A percentile compares a stretch with the other conserved stretches of the same genome.
phyloP scores from a whole-genome alignment of 495 filamentous ascomycete species.

The Letharia columbiana region DNA sequence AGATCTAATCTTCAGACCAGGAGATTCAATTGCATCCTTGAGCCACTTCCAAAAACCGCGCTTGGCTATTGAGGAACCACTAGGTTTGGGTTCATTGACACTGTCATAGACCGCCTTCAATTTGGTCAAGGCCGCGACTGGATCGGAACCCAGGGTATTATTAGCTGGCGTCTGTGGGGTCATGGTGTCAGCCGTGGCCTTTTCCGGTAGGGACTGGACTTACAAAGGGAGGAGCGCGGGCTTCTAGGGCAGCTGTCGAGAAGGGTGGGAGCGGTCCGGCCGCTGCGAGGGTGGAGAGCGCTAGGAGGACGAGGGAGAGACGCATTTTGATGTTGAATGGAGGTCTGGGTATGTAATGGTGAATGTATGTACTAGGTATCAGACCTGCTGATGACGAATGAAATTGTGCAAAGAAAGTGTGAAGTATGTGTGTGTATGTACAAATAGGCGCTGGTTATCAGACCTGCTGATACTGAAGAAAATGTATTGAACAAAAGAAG shows the following conservation, averaged over 20 bases:
- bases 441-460: neutral
- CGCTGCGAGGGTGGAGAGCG: neutral
- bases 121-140: neutral
- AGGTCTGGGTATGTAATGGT: neutral
- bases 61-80: neutral
- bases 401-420: neutral
- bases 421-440: neutral
- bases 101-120: neutral
- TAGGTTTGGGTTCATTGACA: neutral
- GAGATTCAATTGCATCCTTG: neutral
- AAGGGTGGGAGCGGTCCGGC: neutral
- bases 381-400: neutral
- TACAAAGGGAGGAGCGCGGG: neutral
- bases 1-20: neutral
- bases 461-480: neutral
- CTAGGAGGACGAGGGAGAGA: neutral
- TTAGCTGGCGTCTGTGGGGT: neutral
- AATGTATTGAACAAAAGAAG: neutral
- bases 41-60: neutral
- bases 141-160: neutral
- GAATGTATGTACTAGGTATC: neutral
- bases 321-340: neutral
- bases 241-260: neutral
- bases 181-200: neutral
- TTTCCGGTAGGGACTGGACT: neutral